These are phyloP conservation scores for Erysimum cheiri DNA, from an alignment of 441 rosid genomes.

Conservation along the genomic window DNA sequence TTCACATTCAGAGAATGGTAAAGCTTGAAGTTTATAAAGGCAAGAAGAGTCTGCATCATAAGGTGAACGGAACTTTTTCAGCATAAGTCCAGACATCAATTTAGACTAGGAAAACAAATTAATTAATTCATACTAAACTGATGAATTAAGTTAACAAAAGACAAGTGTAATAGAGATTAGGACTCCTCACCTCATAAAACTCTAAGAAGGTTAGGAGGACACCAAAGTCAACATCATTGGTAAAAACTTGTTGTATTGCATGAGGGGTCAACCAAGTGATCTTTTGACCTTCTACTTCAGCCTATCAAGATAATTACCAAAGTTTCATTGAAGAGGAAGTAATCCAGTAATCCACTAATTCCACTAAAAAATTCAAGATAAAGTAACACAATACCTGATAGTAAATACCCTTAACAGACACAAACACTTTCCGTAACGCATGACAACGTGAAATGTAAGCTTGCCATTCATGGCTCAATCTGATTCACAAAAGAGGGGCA, in stretches of 20 bases:
- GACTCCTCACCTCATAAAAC: conserved; percentile 76
- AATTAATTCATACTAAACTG: not conserved
- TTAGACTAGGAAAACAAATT: not conserved
- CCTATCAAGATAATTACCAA: conserved; percentile 52
- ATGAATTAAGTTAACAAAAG: not conserved
- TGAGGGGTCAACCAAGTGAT: conserved; percentile 96
- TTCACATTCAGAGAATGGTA: conserved; percentile 79
- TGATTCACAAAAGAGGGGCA: conserved; percentile 40
- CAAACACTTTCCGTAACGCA: conserved; percentile 80
- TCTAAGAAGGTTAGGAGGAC: conserved; percentile 89
- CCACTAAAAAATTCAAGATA: not conserved
- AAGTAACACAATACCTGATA: conserved; percentile 64
- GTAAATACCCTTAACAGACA: conserved; percentile 94
- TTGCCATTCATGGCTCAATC: conserved; percentile 98
- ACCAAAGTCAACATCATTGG: conserved; percentile 84
- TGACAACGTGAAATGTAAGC: conserved; percentile 81
- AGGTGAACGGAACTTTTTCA: conserved; percentile 23
- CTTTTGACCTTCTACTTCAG: conserved; percentile 93
- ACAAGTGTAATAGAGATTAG: not conserved
- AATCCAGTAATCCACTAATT: not conserved
- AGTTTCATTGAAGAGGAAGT: conserved; percentile 7
- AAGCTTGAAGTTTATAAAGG: conserved; percentile 79
- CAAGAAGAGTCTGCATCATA: conserved; percentile 82
- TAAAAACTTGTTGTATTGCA: conserved; percentile 86
- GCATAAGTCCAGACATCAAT: not conserved